phyloP scores from a whole-genome alignment of 257 asterid species.

The Striga asiatica region DNA sequence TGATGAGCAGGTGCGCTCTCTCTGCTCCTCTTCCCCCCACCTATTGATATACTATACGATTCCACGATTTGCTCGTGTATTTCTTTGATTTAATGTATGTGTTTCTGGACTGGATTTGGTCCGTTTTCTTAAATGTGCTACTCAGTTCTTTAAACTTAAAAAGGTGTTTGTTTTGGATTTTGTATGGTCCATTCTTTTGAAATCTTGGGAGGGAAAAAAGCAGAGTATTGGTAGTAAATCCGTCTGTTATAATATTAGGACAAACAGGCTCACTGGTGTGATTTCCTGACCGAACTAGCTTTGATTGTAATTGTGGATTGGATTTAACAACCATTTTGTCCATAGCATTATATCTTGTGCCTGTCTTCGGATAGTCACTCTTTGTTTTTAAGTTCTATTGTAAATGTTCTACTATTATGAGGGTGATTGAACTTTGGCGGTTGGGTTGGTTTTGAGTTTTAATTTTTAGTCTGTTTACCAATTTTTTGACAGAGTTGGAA shows the following conservation, averaged over 20 bases:
- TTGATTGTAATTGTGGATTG: neutral
- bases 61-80: neutral
- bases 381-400: neutral
- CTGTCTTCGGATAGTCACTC: neutral
- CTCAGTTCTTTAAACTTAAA: neutral
- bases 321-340: neutral
- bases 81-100: neutral
- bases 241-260: neutral
- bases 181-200: neutral
- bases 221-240: neutral
- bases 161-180: neutral
- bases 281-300: neutral
- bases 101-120: neutral
- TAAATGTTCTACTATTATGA: neutral
- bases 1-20: conserved; percentile 48
- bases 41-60: neutral
- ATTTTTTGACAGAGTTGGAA: neutral
- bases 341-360: neutral
- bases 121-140: neutral
- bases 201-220: neutral
- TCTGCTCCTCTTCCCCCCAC: too few species aligned
- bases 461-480: neutral
- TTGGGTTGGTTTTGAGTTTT: neutral
- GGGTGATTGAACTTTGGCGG: too few species aligned
- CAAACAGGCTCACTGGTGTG: neutral